Evolutionary conservation across 177 flowering plant species (phyloP).

Genomic region (Vitis hybrid): DNA sequence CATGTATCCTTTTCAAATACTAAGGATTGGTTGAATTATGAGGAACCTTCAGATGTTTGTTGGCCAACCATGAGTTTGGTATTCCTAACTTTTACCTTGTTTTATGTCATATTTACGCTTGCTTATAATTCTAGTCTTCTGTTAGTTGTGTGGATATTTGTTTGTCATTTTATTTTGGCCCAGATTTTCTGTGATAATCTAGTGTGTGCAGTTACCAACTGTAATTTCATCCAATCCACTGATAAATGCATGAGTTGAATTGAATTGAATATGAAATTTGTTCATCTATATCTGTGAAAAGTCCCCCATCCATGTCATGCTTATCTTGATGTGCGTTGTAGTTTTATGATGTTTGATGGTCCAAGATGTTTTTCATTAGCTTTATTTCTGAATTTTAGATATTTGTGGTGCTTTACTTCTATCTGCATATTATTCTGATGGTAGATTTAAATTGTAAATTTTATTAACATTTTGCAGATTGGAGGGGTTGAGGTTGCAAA

Average conservation of each 20-base stretch:
- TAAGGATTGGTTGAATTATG: neutral
- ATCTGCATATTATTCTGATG: neutral
- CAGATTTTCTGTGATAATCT: neutral
- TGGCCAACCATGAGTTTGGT: slow-evolving; percentile 24
- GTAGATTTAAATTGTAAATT: neutral
- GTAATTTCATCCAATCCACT: no score
- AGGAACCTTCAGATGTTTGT: slow-evolving; percentile 18
- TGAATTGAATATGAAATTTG: no score
- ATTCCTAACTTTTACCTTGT: neutral
- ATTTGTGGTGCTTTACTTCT: neutral
- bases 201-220: no score
- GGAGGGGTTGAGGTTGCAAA: neutral
- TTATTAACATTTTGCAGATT: slow-evolving; percentile 6
- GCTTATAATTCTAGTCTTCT: neutral
- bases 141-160: neutral
- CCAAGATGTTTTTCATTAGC: no score
- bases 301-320: no score
- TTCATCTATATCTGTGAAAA: no score
- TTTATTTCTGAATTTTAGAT: no score
- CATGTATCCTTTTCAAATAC: neutral
- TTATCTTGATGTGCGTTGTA: no score
- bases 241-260: no score
- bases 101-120: neutral
- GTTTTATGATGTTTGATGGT: no score
- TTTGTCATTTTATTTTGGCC: neutral